Evolutionary conservation across 495 filamentous ascomycete species (phyloP).

Genomic region (Cercophora newfieldiana): DNA sequence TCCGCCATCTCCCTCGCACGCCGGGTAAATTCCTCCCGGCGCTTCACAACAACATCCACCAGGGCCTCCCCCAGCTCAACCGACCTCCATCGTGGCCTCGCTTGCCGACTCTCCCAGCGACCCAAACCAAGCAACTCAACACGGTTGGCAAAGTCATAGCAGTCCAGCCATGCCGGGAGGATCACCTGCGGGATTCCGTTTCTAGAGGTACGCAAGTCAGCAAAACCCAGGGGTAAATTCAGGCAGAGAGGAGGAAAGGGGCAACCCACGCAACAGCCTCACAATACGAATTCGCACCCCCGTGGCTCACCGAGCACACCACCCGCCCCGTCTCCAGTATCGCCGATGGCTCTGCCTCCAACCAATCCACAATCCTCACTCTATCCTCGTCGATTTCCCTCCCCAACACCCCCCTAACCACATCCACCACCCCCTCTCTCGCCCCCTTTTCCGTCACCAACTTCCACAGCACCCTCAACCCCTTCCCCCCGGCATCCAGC

Average conservation of each 20-base stretch:
- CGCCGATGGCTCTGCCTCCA: conserved; percentile 35
- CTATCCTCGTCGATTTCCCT: conserved; percentile 18
- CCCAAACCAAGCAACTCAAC: conserved; percentile 52
- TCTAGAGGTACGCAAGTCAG: conserved; percentile 25
- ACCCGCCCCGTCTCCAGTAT: conserved; percentile 36
- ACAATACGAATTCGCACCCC: conserved; percentile 44
- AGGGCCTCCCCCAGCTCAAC: neutral
- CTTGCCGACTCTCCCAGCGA: conserved; percentile 40
- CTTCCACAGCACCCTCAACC: too few relatives aligned
- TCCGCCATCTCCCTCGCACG: neutral
- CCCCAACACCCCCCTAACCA: conserved; percentile 6
- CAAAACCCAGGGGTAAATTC: neutral
- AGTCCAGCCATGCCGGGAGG: conserved; percentile 53
- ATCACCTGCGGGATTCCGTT: conserved; percentile 50
- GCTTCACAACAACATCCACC: neutral
- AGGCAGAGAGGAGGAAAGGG: neutral
- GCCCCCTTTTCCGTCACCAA: too few relatives aligned
- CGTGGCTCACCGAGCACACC: conserved; percentile 41
- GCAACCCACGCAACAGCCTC: conserved; percentile 37
- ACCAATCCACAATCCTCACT: conserved; percentile 38
- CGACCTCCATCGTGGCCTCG: conserved; percentile 5
- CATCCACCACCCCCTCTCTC: too few relatives aligned
- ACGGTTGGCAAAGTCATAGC: conserved; percentile 51
- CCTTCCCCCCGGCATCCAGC: too few relatives aligned
- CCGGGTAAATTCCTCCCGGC: neutral